These are phyloP conservation scores for Myrica gale DNA, from an alignment of 306 rosid genomes.

Conservation along the genomic window DNA sequence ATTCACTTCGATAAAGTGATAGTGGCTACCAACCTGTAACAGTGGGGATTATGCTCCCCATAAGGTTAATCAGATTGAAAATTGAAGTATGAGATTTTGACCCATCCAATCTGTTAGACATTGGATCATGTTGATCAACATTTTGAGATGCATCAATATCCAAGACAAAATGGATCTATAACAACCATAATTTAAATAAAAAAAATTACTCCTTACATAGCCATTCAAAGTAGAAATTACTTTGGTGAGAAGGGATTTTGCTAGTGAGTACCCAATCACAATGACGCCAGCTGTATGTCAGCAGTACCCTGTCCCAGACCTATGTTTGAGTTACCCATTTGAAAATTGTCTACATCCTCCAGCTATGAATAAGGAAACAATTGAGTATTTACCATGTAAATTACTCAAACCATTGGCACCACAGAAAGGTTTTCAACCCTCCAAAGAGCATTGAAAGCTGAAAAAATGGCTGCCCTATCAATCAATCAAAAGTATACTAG, in stretches of 20 bases:
- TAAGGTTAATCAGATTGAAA: constrained; percentile 15
- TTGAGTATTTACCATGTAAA: constrained; percentile 3
- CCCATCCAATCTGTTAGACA: constrained; percentile 12
- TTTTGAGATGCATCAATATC: constrained; percentile 20
- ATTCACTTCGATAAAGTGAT: constrained; percentile 87
- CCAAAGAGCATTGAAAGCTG: not conserved
- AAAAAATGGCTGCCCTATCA: not conserved
- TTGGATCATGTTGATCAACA: constrained; percentile 3
- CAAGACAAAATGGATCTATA: not conserved
- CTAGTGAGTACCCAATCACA: not conserved
- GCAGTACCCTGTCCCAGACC: constrained; percentile 1
- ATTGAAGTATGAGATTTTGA: constrained; percentile 4
- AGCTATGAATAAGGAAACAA: constrained; percentile 12
- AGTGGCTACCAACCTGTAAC: constrained; percentile 96
- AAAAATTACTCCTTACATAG: not conserved
- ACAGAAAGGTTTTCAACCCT: constrained; percentile 15
- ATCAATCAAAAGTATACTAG: not conserved
- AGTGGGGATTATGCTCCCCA: constrained; percentile 8
- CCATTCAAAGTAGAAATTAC: not conserved
- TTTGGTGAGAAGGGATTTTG: not conserved
- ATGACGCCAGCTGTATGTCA: not conserved
- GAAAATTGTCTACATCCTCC: constrained; percentile 12
- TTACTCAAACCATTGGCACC: constrained; percentile 5
- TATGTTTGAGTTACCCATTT: constrained; percentile 5
- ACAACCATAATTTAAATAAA: constrained; percentile 5